Percentiles rank a stretch among this genome's conserved stretches.
phyloP scores from a whole-genome alignment of 2,329 filamentous ascomycete genomes.

The Corinectria fuckeliana region DNA sequence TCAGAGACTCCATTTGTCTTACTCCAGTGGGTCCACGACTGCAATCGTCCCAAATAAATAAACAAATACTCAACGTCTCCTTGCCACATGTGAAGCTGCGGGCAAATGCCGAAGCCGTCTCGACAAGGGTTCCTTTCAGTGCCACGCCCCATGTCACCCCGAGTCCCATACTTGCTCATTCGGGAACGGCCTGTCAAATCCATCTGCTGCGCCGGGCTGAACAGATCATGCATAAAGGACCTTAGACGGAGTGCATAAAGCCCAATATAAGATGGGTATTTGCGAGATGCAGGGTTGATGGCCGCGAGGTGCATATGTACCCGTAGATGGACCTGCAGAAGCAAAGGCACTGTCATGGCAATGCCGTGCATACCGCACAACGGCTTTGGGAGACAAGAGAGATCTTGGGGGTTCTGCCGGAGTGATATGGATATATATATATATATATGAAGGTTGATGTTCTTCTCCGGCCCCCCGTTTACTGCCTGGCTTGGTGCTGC shows the following conservation, averaged over 20 bases:
- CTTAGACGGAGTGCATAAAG: background rate
- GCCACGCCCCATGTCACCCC: conserved; percentile 6
- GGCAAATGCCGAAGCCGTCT: background rate
- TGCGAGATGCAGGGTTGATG: conserved; percentile 1
- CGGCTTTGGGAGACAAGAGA: background rate
- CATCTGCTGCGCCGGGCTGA: background rate
- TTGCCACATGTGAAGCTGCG: background rate
- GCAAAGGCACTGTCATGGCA: background rate
- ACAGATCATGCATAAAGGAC: background rate
- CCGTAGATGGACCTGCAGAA: background rate
- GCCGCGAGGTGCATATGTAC: background rate
- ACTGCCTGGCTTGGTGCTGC: background rate
- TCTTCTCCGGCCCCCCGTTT: background rate
- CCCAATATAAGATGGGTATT: background rate
- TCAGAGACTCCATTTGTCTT: background rate
- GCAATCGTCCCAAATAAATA: background rate
- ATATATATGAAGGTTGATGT: background rate
- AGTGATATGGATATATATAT: too few relatives aligned
- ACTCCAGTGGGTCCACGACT: background rate
- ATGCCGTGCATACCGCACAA: background rate
- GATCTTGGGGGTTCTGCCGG: background rate
- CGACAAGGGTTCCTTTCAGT: conserved; percentile 9
- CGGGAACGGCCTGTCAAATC: background rate
- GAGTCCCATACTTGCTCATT: background rate
- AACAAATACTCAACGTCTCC: background rate